Evolutionary conservation across 306 rosid species (phyloP), one percentile per base, ranked within the genome.

Genomic region (Corylus avellana): DNA sequence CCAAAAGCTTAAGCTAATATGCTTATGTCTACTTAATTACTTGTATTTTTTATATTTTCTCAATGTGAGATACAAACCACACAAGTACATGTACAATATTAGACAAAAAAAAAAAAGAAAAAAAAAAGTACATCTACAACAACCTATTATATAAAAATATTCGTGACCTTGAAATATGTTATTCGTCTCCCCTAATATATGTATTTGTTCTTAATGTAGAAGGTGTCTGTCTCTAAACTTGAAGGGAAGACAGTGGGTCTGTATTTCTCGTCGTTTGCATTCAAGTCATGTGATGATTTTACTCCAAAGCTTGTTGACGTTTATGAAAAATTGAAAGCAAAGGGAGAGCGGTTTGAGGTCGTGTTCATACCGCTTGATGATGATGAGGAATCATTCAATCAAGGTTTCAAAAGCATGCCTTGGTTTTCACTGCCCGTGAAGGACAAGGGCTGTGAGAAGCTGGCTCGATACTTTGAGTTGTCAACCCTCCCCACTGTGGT

Each of bases 211-310:
- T 75, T 69, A 16, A 18, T 81, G 48, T 74, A 71, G 56, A 29
- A 91, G 97, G 78, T 84, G 63, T 88, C 74, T 64, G 75, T 89
- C 49, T 85, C 96, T 84, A 86, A 89, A 78, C 90, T 93, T 62
- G 91, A 91, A 78, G 97, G 92, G 72, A 91, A 89, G 85, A 85
- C 77, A 2, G 82, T 91, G 27, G 96, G 89, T 35, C 85, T 92
- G 61, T 91, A 86, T 79, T 92, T 92, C 84, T 87, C 82, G 35
- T 8, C 61, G 20, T 73, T 12, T 32, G 53, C 86, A 4, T 81
- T 66, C 81, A 42, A 8, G 51, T 0, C 82, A 3, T 82, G 87
- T 47, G 11, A 8, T 17, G 81, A 78, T 5, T 92, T 91, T 44
- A 88, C 89, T 29, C 77, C 85, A 51, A 72, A 71, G 66, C 93